Evolutionary conservation across 345 rosid species (phyloP).

Genomic region (Schrenkiella parvula): DNA sequence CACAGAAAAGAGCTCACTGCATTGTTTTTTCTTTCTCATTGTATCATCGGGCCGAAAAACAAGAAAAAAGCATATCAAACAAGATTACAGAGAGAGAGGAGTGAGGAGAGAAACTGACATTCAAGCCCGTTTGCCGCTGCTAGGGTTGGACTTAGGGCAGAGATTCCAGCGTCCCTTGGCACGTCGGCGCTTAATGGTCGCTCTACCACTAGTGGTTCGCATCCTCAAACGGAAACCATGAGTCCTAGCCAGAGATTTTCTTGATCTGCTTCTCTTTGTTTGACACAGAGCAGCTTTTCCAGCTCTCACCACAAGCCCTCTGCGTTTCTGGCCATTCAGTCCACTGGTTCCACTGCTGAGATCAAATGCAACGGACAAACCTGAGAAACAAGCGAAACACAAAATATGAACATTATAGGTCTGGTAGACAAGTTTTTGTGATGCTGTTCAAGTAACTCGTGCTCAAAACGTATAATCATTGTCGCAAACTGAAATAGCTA

Average conservation of each 20-base stretch:
- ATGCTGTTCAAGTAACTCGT: no score
- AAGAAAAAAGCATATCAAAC: neutral
- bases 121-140: conserved; percentile 61
- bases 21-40: neutral
- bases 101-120: neutral
- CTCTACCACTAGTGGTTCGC: conserved; percentile 91
- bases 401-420: neutral
- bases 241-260: conserved; percentile 89
- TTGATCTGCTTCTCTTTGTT: conserved; percentile 86
- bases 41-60: conserved; percentile 16
- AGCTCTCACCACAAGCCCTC: conserved; percentile 81
- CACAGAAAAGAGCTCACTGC: neutral
- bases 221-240: conserved; percentile 89
- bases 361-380: conserved; percentile 58
- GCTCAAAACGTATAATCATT: no score
- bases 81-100: conserved; percentile 22
- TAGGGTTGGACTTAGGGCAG: conserved; percentile 85
- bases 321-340: conserved; percentile 36
- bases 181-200: conserved; percentile 76
- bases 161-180: conserved; percentile 90
- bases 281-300: conserved; percentile 81
- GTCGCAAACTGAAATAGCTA: no score
- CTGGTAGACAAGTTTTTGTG: no score
- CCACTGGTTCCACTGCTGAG: conserved; percentile 37
- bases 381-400: conserved; percentile 35